Percentiles rank a stretch among this genome's conserved stretches.
phyloP scores from a whole-genome alignment of 2,329 filamentous ascomycete genomes.

The Fonsecaea erecta region DNA sequence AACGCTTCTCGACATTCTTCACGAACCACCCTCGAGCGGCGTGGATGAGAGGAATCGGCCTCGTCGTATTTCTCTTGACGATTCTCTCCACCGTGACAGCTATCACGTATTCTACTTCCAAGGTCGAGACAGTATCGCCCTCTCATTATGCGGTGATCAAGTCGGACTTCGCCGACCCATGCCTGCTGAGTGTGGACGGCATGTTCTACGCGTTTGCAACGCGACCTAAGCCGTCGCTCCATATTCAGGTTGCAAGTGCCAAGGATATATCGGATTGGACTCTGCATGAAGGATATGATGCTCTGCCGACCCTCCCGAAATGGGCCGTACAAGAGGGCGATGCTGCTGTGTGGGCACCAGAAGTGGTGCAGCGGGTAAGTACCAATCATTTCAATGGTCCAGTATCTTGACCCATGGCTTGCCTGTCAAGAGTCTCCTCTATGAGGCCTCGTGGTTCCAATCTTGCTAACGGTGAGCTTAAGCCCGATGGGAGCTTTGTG shows the following conservation, averaged over 20 bases:
- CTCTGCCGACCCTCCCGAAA: constrained; percentile 53
- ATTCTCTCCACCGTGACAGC: background rate
- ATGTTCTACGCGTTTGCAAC: constrained; percentile 62
- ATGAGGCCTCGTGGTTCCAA: background rate
- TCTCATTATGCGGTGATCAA: constrained; percentile 36
- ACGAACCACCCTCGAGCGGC: constrained; percentile 8
- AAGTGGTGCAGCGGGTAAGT: constrained; percentile 53
- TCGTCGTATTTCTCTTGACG: constrained; percentile 3
- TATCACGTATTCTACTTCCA: background rate
- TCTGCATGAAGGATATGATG: constrained; percentile 55
- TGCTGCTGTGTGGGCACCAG: constrained; percentile 60
- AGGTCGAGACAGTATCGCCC: background rate
- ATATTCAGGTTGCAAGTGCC: constrained; percentile 59
- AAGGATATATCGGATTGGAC: constrained; percentile 53
- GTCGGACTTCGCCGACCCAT: constrained; percentile 61
- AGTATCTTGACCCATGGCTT: background rate
- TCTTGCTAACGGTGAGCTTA: background rate
- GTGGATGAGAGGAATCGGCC: background rate
- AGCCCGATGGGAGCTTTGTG: constrained; percentile 52
- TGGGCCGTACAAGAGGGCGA: constrained; percentile 54
- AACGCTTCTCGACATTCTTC: constrained; percentile 1
- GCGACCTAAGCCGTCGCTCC: constrained; percentile 47
- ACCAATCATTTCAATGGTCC: background rate
- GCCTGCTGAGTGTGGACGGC: constrained; percentile 53
- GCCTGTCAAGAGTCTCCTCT: background rate